Conservation (phyloP, 2,329 filamentous ascomycete species). For the Aureobasidium vineae region DNA sequence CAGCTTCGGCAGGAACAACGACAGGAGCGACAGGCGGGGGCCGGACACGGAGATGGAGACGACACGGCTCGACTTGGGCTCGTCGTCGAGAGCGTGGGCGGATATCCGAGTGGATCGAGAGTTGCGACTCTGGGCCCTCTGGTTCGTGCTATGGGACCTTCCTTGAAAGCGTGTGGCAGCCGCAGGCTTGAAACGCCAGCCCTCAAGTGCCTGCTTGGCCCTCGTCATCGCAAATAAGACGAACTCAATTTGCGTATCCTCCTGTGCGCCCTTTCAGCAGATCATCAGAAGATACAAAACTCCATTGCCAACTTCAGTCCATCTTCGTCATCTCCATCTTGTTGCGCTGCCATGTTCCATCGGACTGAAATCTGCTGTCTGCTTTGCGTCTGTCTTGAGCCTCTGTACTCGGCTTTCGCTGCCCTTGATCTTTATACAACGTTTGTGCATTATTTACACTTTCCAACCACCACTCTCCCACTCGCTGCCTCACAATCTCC, state of each 20-base stretch:
- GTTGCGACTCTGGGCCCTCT: not conserved
- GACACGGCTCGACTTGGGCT: constrained; percentile 8
- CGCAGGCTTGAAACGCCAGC: constrained; percentile 11
- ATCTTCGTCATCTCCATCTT: too few relatives aligned
- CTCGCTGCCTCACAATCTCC: not conserved
- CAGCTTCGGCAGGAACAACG: not conserved
- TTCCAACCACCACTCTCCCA: not conserved
- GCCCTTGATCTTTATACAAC: not conserved
- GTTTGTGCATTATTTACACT: constrained; percentile 18
- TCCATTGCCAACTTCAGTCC: not conserved
- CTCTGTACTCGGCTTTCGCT: not conserved
- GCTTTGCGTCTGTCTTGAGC: not conserved
- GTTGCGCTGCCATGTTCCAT: not conserved
- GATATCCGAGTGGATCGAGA: constrained; percentile 4
- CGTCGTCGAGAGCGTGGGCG: constrained; percentile 12
- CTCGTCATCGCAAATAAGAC: not conserved
- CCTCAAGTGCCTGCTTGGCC: not conserved
- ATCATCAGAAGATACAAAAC: not conserved
- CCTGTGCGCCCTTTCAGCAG: not conserved
- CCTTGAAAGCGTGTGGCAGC: not conserved
- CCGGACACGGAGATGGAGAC: not conserved
- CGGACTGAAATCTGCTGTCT: not conserved
- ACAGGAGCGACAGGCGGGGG: not conserved
- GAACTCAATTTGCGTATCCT: not conserved
- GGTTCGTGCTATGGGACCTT: constrained; percentile 12